Base-by-base conservation (phyloP, 108 stramenopile species). In the Chaetoceros tenuissimus region DNA sequence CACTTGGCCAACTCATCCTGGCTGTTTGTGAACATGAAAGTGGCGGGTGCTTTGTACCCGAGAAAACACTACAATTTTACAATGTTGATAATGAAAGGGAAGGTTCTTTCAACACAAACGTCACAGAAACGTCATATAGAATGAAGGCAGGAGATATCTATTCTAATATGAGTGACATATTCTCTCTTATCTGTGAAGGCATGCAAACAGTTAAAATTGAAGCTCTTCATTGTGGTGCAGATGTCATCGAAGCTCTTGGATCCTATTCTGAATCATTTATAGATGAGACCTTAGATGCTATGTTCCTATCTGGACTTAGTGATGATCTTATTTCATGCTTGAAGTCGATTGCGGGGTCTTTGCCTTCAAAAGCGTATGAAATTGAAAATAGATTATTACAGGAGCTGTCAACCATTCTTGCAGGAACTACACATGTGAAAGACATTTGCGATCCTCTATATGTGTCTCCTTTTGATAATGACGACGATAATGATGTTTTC, bases 201-300 rank as follows among this genome's bases (percentile, higher is more conserved):
- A 46, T 74, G 2, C 58, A 74, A 53, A 46, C 71, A 53, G 26
- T 58, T 67, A 53, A 64, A 62, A 51, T 27, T 3, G 62, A 63
- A 2, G 87, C 87, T 16, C 81, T 94, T 46, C 68, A 77, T 45
- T 97, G 96, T 66, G 87, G 87, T 53, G 84, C 97, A 3, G 89
- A 94, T 61, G 73, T 97, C 20, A 87, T 95, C 10, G 72, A 87
- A 62, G 97, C 96, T 20, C 57, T 99, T 19, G 94, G 89, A 27
- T 76, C 73, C 22, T 54, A 75, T 28, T 71, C 92, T 17, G 51
- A 60, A 13, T 82, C 89, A 1, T 87, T 94, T 63, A 62, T 88
- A 13, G 29, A 63, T 24, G 71, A 57, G 8, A 61, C 98, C 17
- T 69, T 98, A 18, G 92, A 95, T 46, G 80, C 89, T 46, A 90